These are phyloP conservation scores for Ophiostoma tasmaniense DNA, from an alignment of 2,329 filamentous ascomycete genomes.

Conservation along the genomic window DNA sequence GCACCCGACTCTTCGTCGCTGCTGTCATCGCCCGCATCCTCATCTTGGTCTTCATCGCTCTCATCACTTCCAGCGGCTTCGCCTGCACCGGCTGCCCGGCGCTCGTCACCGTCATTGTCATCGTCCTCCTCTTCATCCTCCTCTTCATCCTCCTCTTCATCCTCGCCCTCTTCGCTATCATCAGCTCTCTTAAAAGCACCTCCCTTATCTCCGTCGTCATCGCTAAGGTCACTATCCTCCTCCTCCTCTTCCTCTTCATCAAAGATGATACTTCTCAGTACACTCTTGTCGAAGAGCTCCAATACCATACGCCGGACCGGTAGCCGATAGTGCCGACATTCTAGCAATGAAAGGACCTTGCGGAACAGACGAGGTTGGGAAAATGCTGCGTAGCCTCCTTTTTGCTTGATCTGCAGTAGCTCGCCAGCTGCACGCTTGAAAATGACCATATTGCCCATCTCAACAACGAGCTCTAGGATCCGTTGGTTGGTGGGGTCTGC, in stretches of 20 bases:
- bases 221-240: conserved; percentile 45
- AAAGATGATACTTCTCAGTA: conserved; percentile 76
- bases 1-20: not conserved
- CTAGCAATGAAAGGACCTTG: conserved; percentile 74
- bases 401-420: conserved; percentile 68
- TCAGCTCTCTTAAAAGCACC: conserved; percentile 19
- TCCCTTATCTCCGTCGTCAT: conserved; percentile 26
- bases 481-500: conserved; percentile 53
- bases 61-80: not conserved
- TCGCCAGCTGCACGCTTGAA: conserved; percentile 81
- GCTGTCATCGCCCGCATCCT: not conserved
- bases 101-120: conserved; percentile 15
- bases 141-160: conserved; percentile 17
- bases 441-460: conserved; percentile 87
- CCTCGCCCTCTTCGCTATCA: conserved; percentile 21
- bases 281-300: conserved; percentile 86
- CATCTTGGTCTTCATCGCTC: conserved; percentile 6
- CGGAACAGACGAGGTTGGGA: conserved; percentile 69
- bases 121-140: conserved; percentile 18
- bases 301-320: conserved; percentile 83
- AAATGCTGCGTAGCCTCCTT: conserved; percentile 67
- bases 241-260: conserved; percentile 51
- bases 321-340: conserved; percentile 82
- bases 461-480: conserved; percentile 75
- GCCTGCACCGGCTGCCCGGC: conserved; percentile 13